These are phyloP conservation scores for Sisymbrium irio DNA, from an alignment of 345 rosid species.

Conservation along the genomic window DNA sequence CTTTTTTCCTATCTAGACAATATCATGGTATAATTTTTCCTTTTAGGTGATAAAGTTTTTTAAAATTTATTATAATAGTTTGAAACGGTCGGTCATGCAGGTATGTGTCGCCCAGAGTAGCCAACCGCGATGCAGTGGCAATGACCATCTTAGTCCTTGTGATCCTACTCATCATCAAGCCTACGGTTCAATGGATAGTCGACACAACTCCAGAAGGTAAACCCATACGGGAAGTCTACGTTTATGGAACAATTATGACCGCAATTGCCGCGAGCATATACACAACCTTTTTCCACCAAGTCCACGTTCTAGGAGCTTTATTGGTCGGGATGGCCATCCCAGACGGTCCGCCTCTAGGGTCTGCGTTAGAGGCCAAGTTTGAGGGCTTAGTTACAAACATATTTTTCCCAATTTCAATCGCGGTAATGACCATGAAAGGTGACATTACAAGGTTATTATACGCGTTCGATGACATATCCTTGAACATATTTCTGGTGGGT, in stretches of 20 bases:
- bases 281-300: conserved; percentile 5
- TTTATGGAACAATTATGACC: conserved; percentile 11
- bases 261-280: conserved; percentile 20
- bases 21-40: neutral
- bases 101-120: conserved; percentile 6
- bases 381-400: conserved; percentile 26
- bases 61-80: neutral
- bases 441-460: conserved; percentile 10
- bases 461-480: conserved; percentile 28
- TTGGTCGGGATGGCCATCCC: conserved; percentile 36
- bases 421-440: conserved; percentile 24
- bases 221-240: neutral
- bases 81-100: conserved; percentile 6
- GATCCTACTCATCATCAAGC: conserved; percentile 17
- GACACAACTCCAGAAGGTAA: conserved; percentile 24
- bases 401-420: conserved; percentile 27
- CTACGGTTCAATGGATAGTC: conserved; percentile 23
- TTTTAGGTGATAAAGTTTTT: neutral
- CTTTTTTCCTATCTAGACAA: neutral
- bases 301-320: conserved; percentile 25
- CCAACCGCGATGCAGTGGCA: conserved; percentile 20
- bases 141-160: conserved; percentile 8
- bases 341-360: conserved; percentile 38
- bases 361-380: conserved; percentile 33
- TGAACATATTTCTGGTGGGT: conserved; percentile 23